A percentile compares a stretch with the other conserved stretches of the same genome.
phyloP scores from a whole-genome alignment of 179 eudicot species.

The Actinidia arguta region DNA sequence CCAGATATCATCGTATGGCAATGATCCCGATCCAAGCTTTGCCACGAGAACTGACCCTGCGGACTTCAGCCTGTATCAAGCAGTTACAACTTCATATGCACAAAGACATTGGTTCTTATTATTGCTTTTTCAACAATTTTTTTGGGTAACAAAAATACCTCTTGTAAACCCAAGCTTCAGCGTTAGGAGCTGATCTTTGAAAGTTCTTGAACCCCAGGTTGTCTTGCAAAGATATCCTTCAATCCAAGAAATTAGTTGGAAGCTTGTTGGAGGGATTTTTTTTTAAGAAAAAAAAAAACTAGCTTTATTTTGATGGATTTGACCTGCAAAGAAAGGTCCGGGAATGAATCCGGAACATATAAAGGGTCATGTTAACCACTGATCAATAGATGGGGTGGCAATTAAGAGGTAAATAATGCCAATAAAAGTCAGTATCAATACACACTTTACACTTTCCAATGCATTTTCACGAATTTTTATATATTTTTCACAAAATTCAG shows the following conservation, averaged over 20 bases:
- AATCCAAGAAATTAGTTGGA: conserved; percentile 41
- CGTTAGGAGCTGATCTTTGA: conserved; percentile 80
- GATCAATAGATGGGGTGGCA: no score
- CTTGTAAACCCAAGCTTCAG: conserved; percentile 96
- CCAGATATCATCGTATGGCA: conserved; percentile 96
- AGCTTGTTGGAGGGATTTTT: no score
- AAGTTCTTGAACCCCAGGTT: conserved; percentile 85
- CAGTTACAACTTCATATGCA: neutral
- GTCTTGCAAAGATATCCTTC: conserved; percentile 89
- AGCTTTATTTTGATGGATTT: neutral
- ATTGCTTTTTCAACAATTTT: neutral
- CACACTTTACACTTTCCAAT: no score
- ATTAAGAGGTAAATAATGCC: no score
- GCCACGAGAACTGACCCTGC: conserved; percentile 94
- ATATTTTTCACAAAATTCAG: no score
- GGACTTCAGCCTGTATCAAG: conserved; percentile 64
- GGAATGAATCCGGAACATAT: conserved; percentile 28
- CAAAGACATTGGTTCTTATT: neutral
- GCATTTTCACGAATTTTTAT: no score
- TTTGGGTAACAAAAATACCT: conserved; percentile 47
- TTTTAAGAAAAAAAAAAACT: neutral
- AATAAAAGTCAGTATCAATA: no score
- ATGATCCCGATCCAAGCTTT: conserved; percentile 84
- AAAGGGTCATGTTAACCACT: no score
- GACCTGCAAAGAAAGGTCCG: conserved; percentile 33